phyloP scores from a whole-genome alignment of 176 grass and related monocot genomes.

The Oropetium thomaeum region DNA sequence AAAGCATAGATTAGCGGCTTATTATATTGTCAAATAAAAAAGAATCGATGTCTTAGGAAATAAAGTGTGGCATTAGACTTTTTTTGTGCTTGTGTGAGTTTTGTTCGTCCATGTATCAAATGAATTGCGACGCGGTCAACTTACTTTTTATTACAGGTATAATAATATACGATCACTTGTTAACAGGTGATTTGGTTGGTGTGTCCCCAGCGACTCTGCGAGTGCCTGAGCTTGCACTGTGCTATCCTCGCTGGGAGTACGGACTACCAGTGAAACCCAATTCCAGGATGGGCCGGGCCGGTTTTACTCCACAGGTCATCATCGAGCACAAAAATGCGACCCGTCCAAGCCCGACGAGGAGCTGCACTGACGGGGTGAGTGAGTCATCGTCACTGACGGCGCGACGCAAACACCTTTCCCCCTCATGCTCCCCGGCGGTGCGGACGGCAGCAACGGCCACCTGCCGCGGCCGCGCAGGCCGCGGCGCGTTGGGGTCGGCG shows the following conservation, averaged over 20 bases:
- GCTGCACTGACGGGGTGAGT: background rate
- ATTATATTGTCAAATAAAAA: background rate
- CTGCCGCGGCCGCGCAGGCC: conserved; percentile 54
- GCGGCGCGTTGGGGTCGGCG: conserved; percentile 34
- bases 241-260: no score
- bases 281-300: background rate
- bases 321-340: background rate
- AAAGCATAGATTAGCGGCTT: background rate
- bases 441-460: conserved; percentile 53
- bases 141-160: background rate
- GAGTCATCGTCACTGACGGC: background rate
- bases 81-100: background rate
- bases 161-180: background rate
- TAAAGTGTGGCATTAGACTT: background rate
- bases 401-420: conserved; percentile 11
- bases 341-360: background rate
- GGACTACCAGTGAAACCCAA: no score
- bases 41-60: background rate
- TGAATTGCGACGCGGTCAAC: background rate
- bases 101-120: background rate
- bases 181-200: background rate
- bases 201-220: background rate
- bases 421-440: conserved; percentile 48
- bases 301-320: background rate
- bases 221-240: background rate